A percentile compares a stretch with the other conserved stretches of the same genome.
phyloP scores from a whole-genome alignment of 352 stramenopile species.

The Phytopythium oedochilum region DNA sequence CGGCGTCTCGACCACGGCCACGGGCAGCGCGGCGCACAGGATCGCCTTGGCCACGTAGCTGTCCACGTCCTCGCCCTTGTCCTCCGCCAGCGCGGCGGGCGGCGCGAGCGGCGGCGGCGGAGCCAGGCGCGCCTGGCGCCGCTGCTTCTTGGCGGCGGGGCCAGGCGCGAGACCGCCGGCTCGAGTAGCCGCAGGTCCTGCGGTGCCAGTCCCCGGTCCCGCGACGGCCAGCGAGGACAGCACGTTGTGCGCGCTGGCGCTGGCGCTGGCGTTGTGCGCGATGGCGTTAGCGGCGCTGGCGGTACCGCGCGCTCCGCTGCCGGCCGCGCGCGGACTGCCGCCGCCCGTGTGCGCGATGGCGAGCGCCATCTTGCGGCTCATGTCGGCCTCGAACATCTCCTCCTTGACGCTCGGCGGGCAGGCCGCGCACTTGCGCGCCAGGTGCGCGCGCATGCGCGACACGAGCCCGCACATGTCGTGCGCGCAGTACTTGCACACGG shows the following conservation, averaged over 20 bases:
- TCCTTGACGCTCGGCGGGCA: slow-evolving; percentile 41
- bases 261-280: not conserved
- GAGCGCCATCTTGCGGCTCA: slow-evolving; percentile 23
- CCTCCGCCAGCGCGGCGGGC: slow-evolving; percentile 23
- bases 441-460: slow-evolving; percentile 57
- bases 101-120: not conserved
- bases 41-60: slow-evolving; percentile 54
- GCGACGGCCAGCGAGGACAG: not conserved
- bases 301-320: too few species aligned
- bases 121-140: slow-evolving; percentile 9
- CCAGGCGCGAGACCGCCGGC: not conserved
- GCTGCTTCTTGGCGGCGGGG: slow-evolving; percentile 24
- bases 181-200: too few species aligned
- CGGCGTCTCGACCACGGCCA: slow-evolving; percentile 52
- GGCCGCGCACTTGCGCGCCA: slow-evolving; percentile 50
- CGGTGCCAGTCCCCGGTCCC: too few species aligned
- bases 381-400: slow-evolving; percentile 43
- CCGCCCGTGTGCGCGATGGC: not conserved
- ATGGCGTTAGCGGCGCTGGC: too few species aligned
- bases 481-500: slow-evolving; percentile 73
- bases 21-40: slow-evolving; percentile 40
- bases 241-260: not conserved
- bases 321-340: not conserved
- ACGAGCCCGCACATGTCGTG: slow-evolving; percentile 72
- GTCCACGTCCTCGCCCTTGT: slow-evolving; percentile 53